Percentiles rank a stretch among this genome's conserved stretches.
phyloP scores from a whole-genome alignment of 306 rosid species.

The Mimosa pudica region DNA sequence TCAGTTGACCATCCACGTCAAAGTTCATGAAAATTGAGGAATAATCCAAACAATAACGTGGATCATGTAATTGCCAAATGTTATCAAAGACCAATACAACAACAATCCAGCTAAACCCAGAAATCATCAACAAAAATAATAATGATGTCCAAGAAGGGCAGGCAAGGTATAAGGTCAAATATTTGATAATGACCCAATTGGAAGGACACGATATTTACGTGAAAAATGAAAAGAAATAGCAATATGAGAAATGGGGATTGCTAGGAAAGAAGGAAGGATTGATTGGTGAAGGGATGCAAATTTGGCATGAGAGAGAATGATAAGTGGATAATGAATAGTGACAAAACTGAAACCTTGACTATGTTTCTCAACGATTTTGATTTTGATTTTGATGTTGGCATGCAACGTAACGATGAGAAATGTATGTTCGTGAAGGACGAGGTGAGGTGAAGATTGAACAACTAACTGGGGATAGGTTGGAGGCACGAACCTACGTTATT shows the following conservation, averaged over 20 bases:
- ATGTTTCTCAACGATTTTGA: constrained; percentile 9
- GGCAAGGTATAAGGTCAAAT: neutral
- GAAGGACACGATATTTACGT: neutral
- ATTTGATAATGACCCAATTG: constrained; percentile 16
- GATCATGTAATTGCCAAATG: constrained; percentile 59
- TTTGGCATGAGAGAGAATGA: neutral
- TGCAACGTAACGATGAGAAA: constrained; percentile 33
- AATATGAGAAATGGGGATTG: neutral
- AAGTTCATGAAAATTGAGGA: constrained; percentile 14
- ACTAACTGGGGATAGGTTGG: neutral
- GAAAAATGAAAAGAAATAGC: constrained; percentile 1
- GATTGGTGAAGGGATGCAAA: neutral
- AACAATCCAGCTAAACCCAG: constrained; percentile 25
- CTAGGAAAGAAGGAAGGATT: neutral
- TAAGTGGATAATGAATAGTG: constrained; percentile 24
- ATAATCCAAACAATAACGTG: constrained; percentile 12
- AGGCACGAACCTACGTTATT: constrained; percentile 32
- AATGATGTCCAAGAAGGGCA: constrained; percentile 9
- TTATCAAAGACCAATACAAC: constrained; percentile 23
- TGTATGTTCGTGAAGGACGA: neutral
- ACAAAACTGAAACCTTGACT: constrained; percentile 27
- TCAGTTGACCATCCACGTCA: constrained; percentile 46
- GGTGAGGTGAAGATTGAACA: neutral
- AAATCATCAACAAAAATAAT: constrained; percentile 17
- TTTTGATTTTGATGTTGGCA: too few relatives aligned